Evolutionary conservation across 352 stramenopile genomes (phyloP), one percentile per base, ranked within the genome.

Genomic region (Phytophthora citricola): DNA sequence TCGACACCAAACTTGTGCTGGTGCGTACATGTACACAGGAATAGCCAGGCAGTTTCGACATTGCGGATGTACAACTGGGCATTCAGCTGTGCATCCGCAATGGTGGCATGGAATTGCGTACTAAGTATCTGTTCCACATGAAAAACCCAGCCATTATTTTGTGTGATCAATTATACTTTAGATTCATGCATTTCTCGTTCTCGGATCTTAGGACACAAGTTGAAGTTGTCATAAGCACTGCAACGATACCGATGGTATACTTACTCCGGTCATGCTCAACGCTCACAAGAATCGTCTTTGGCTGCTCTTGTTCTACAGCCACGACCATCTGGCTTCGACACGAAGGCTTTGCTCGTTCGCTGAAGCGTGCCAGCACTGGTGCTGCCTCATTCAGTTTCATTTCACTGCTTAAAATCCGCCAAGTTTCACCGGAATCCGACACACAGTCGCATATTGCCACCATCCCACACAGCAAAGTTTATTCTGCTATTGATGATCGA

Each of bases 371-470:
- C 12, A 43, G 36, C 27, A 31, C 12, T 11, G 22, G 15, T 20
- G 24, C 8, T n/a, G 9, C 31, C 31, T 70, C 34, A 12, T 53
- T 65, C 46, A 46, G 62, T 70, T 70, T 65, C 62, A 54, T 69
- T 56, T 69, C 39, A 44, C 47, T 2, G 31, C 45, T 43, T 32
- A 62, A 36, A 15, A 58, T 64, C 45, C 24, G 36, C 47, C 45
- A 24, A 29, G 46, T 64, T n/a, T 69, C 46, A 56, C 46, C 36
- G 26, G 47, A 39, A 63, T 52, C 43, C 32, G 26, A 65, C 12
- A 22, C 63, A 61, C 34, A 29, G 47, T 71, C 63, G 49, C 63
- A 39, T 58, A 31, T 62, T 45, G 38, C 9, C 51, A 22, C 11
- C 43, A 63, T 71, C 63, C 44, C 63, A 67, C 11, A 1, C 46